These are phyloP conservation scores for Galeopsis tetrahit DNA, from an alignment of 257 asterid genomes.

Conservation along the genomic window DNA sequence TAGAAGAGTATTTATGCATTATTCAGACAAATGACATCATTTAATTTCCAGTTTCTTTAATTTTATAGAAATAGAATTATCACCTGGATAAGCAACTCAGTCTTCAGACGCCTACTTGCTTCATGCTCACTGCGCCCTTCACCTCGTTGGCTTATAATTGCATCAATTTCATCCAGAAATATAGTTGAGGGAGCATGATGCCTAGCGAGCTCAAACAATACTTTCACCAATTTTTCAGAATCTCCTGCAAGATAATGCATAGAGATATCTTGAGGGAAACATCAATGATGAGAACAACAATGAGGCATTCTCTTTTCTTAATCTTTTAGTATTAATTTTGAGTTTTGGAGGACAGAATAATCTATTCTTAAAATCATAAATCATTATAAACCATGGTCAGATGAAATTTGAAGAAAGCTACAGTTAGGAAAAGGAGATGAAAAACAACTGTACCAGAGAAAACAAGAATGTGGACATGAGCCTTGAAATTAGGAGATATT, in stretches of 20 bases:
- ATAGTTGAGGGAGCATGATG: constrained; percentile 98
- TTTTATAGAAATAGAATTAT: constrained; percentile 32
- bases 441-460: constrained; percentile 14
- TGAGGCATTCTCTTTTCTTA: neutral
- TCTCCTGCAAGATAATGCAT: constrained; percentile 66
- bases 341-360: constrained; percentile 11
- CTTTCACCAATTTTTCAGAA: constrained; percentile 94
- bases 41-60: constrained; percentile 25
- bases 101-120: constrained; percentile 97
- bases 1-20: neutral
- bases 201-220: constrained; percentile 95
- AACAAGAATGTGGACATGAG: constrained; percentile 9
- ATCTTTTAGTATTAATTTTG: constrained; percentile 12
- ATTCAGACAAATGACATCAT: neutral
- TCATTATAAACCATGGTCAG: constrained; percentile 15
- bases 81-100: constrained; percentile 98
- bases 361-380: neutral
- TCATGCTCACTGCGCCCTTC: constrained; percentile 99
- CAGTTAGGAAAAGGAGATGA: constrained; percentile 23
- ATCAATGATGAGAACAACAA: constrained; percentile 13
- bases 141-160: constrained; percentile 97
- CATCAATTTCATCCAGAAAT: constrained; percentile 96
- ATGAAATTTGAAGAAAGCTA: neutral
- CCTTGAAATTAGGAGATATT: constrained; percentile 12
- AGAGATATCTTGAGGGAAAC: constrained; percentile 26